phyloP scores from a whole-genome alignment of 208 protist species.

The Trypanosoma vivax region DNA sequence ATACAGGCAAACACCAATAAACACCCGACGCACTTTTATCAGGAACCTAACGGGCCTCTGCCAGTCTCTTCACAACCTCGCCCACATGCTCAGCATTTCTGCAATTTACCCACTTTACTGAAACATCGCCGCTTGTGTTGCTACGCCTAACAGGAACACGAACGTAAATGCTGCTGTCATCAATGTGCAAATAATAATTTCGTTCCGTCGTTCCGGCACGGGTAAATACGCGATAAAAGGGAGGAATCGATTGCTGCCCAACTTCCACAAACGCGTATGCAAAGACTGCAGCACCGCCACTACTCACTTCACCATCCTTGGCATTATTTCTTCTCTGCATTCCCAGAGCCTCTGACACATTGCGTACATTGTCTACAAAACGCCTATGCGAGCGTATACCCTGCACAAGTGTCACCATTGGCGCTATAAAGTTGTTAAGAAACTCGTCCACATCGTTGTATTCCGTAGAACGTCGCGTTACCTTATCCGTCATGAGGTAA shows the following conservation, averaged over 20 bases:
- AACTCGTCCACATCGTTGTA: slow-evolving; percentile 83
- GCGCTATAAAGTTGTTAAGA: slow-evolving; percentile 48
- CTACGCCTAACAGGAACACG: slow-evolving; percentile 32
- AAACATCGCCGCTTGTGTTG: slow-evolving; percentile 15
- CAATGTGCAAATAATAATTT: slow-evolving; percentile 72
- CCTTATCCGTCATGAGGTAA: slow-evolving; percentile 58
- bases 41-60: slow-evolving; percentile 11
- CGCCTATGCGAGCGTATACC: slow-evolving; percentile 52
- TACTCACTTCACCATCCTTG: background rate
- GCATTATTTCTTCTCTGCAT: slow-evolving; percentile 26
- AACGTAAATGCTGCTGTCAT: slow-evolving; percentile 60
- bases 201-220: slow-evolving; percentile 37
- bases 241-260: slow-evolving; percentile 23
- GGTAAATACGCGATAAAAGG: slow-evolving; percentile 62
- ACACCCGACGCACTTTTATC: background rate
- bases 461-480: slow-evolving; percentile 30
- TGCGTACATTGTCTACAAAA: slow-evolving; percentile 48
- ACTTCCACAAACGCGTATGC: slow-evolving; percentile 73
- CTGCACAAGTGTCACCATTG: slow-evolving; percentile 49
- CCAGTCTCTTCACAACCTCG: slow-evolving; percentile 68
- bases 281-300: slow-evolving; percentile 29
- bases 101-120: slow-evolving; percentile 62
- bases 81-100: slow-evolving; percentile 75
- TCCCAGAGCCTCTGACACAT: slow-evolving; percentile 47
- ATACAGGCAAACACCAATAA: too few relatives aligned